phyloP scores from a whole-genome alignment of 2,329 filamentous ascomycete genomes.

The Emergomyces pasteurianus region DNA sequence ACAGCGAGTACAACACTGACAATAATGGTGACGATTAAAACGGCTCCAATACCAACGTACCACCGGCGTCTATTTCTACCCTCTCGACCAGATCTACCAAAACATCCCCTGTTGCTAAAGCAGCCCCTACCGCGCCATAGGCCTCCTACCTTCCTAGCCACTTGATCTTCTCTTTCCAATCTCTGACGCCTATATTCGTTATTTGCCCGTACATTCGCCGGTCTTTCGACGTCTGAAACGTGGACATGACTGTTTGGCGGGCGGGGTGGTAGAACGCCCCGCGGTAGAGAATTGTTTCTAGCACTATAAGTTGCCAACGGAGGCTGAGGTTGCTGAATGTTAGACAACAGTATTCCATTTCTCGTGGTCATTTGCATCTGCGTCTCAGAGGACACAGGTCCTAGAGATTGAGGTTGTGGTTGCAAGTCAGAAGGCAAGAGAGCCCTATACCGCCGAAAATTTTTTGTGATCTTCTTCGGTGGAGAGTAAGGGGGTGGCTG shows the following conservation, averaged over 20 bases:
- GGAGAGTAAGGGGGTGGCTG: slow-evolving; percentile 46
- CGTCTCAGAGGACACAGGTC: slow-evolving; percentile 51
- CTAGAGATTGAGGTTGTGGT: slow-evolving; percentile 47
- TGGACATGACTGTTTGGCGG: slow-evolving; percentile 16
- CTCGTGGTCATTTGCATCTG: slow-evolving; percentile 51
- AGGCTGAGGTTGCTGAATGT: slow-evolving; percentile 44
- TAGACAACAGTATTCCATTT: slow-evolving; percentile 48
- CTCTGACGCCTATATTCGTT: slow-evolving; percentile 42
- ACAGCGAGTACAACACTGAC: slow-evolving; percentile 43
- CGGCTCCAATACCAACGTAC: slow-evolving; percentile 42
- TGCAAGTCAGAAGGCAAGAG: slow-evolving; percentile 46
- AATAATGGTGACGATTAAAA: slow-evolving; percentile 44
- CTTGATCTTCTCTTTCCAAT: slow-evolving; percentile 55
- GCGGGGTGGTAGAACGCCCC: slow-evolving; percentile 15
- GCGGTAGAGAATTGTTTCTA: slow-evolving; percentile 18
- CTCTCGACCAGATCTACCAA: slow-evolving; percentile 51
- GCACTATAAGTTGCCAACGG: slow-evolving; percentile 3
- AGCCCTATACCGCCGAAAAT: slow-evolving; percentile 39
- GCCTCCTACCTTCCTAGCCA: slow-evolving; percentile 46
- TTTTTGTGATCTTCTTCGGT: slow-evolving; percentile 3
- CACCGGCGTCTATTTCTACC: slow-evolving; percentile 51
- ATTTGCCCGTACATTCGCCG: slow-evolving; percentile 19
- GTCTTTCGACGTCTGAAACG: slow-evolving; percentile 14
- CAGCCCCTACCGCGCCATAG: slow-evolving; percentile 56
- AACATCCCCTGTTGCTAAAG: slow-evolving; percentile 51